phyloP scores from a whole-genome alignment of 2,329 filamentous ascomycete species.

The Claviceps pazoutovae region DNA sequence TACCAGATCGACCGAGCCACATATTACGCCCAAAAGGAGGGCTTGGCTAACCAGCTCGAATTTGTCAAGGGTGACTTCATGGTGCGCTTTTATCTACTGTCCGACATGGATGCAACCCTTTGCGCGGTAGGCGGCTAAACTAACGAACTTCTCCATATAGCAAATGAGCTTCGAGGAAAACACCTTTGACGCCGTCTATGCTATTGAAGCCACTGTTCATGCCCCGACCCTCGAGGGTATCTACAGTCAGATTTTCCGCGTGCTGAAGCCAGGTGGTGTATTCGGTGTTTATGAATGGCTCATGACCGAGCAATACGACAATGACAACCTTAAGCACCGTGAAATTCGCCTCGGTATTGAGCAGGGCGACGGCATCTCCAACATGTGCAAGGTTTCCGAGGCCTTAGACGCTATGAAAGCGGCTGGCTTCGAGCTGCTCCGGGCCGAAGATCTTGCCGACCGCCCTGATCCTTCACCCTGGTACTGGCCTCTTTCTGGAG shows the following conservation, averaged over 20 bases:
- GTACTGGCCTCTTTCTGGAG: conserved; percentile 86
- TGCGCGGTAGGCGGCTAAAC: not conserved
- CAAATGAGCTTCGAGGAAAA: conserved; percentile 90
- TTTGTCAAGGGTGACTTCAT: conserved; percentile 98
- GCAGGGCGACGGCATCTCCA: conserved; percentile 89
- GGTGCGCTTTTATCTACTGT: conserved; percentile 26
- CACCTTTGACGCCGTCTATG: conserved; percentile 88
- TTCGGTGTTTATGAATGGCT: conserved; percentile 99
- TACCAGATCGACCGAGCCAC: conserved; percentile 97
- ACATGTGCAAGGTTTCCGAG: conserved; percentile 84
- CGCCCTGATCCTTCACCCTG: conserved; percentile 66
- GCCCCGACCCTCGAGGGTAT: conserved; percentile 82
- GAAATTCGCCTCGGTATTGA: conserved; percentile 90
- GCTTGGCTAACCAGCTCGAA: conserved; percentile 61
- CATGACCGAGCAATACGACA: conserved; percentile 94
- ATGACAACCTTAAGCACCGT: conserved; percentile 72
- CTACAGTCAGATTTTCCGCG: conserved; percentile 87
- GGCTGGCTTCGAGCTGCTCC: conserved; percentile 72
- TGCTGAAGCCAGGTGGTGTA: conserved; percentile 86
- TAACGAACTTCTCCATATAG: not conserved
- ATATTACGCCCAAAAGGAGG: conserved; percentile 68
- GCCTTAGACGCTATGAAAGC: conserved; percentile 70
- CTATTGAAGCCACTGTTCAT: conserved; percentile 93
- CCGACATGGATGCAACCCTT: not conserved
- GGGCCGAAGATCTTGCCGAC: conserved; percentile 76